Evolutionary conservation across 2,329 filamentous ascomycete genomes (phyloP), one percentile per base, ranked within the genome.

Genomic region (Myriosclerotinia duriaeana): DNA sequence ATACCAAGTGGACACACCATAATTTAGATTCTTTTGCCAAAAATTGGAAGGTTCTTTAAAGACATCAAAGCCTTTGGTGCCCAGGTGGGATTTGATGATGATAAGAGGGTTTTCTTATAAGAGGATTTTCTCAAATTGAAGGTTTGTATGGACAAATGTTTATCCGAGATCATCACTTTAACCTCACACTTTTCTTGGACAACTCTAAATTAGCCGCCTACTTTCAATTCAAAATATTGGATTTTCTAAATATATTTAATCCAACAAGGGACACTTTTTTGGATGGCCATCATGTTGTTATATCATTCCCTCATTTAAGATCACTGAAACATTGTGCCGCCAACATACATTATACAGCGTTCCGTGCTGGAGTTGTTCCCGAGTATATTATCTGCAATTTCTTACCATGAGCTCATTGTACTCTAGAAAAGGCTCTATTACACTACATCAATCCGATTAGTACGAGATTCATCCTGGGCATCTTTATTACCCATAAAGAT

Each of bases 211-310:
- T 56, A 56, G 38, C 54, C 54, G 54, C 54, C 15, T 42, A 30
- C 36, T 26, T 36, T 2, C 22, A 5, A 56, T 20, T 36, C 17
- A 22, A 22, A 59, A 58, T 22, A 22, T 30, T 8, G 34, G 17
- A 5, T 26, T 15, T 58, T 58, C 22, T 58, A 46, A 34, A n/a
- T n/a, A 58, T 58, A 58, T 34, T 15, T 59, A 34, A 59, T n/a
- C 7, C 40, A 44, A 17, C 40, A 46, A 5, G 15, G 17, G 0
- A 46, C 26, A 15, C 12, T 58, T 22, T 30, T 58, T 58, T 30
- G 40, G 11, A n/a, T 59, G 17, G 11, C 20, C 14, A 17, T 42
- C 17, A 30, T 26, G 40, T 34, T 34, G 22, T 15, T 20, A 30
- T n/a, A 44, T 9, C 38, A 40, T 9, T 40, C 15, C 15, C n/a